Conservation (phyloP, 116 monocot genomes). For the Dioscorea cayenensis region DNA sequence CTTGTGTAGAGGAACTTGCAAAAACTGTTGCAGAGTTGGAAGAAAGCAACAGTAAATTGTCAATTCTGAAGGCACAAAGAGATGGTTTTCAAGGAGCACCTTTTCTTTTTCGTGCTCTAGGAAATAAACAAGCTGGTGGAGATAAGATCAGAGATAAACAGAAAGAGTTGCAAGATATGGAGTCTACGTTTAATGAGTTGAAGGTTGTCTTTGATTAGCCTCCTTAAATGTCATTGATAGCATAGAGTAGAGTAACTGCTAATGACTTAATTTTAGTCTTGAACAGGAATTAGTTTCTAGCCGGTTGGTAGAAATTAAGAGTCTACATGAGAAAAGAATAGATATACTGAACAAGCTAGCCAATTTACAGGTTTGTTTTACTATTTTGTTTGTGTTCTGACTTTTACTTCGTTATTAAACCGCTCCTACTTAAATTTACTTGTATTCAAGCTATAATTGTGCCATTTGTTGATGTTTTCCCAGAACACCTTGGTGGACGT, state of each 20-base stretch:
- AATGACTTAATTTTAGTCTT: slow-evolving; percentile 11
- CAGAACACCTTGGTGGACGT: slow-evolving; percentile 44
- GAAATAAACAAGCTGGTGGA: slow-evolving; percentile 33
- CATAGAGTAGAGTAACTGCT: background rate
- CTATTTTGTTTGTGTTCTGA: background rate
- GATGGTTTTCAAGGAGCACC: slow-evolving; percentile 43
- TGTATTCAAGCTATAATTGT: too few relatives aligned
- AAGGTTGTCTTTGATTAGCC: slow-evolving; percentile 21
- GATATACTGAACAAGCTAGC: slow-evolving; percentile 62
- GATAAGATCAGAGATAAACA: slow-evolving; percentile 63
- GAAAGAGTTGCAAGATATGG: slow-evolving; percentile 73
- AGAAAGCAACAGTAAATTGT: slow-evolving; percentile 57
- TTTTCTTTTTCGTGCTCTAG: slow-evolving; percentile 51
- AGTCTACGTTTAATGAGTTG: slow-evolving; percentile 51
- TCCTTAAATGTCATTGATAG: too few relatives aligned
- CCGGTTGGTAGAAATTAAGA: slow-evolving; percentile 51
- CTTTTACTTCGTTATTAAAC: background rate
- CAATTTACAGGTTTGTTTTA: slow-evolving; percentile 45
- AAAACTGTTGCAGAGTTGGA: slow-evolving; percentile 55
- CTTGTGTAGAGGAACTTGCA: slow-evolving; percentile 63
- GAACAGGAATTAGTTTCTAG: slow-evolving; percentile 63
- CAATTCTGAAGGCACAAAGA: slow-evolving; percentile 55
- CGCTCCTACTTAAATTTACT: background rate
- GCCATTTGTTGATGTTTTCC: background rate
- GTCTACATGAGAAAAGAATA: slow-evolving; percentile 63